A percentile compares a stretch with the other conserved stretches of the same genome.
phyloP scores from a whole-genome alignment of 2,329 filamentous ascomycete genomes.

The Ascochyta koolunga region DNA sequence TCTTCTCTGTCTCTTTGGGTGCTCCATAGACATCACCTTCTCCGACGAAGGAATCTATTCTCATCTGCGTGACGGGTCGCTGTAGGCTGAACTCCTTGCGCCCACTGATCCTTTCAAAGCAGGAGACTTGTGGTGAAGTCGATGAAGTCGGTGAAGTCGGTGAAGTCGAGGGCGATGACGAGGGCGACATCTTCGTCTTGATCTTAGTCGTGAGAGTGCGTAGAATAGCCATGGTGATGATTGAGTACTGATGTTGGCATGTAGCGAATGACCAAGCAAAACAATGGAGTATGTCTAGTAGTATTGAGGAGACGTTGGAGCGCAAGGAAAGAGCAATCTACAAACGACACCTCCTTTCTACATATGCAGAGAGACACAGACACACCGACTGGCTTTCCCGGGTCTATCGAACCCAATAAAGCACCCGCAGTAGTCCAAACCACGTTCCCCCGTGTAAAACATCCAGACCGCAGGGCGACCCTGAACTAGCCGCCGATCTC shows the following conservation, averaged over 20 bases:
- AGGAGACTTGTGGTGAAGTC: conserved; percentile 22
- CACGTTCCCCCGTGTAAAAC: conserved; percentile 16
- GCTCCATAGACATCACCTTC: conserved; percentile 18
- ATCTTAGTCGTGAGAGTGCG: conserved; percentile 39
- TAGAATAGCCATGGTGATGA: conserved; percentile 37
- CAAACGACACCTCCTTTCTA: conserved; percentile 12
- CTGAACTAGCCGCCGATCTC: conserved; percentile 18
- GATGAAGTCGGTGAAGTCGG: conserved; percentile 31
- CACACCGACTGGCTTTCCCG: conserved; percentile 15
- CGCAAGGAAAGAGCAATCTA: background rate
- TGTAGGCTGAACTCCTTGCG: conserved; percentile 25
- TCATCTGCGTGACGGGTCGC: conserved; percentile 20
- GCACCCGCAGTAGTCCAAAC: conserved; percentile 19
- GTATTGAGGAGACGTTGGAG: conserved; percentile 1
- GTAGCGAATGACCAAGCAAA: conserved; percentile 3
- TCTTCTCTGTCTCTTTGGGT: conserved; percentile 26
- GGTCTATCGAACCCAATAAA: conserved; percentile 19
- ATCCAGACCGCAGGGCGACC: conserved; percentile 19
- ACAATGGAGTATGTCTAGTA: background rate
- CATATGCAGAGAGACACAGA: conserved; percentile 16
- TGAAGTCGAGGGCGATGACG: conserved; percentile 31
- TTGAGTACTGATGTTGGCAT: conserved; percentile 8
- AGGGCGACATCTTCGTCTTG: conserved; percentile 36
- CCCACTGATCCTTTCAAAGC: conserved; percentile 34
- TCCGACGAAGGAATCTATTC: conserved; percentile 31